phyloP scores from a whole-genome alignment of 75 land plant species.

The Cryptomeria japonica region DNA sequence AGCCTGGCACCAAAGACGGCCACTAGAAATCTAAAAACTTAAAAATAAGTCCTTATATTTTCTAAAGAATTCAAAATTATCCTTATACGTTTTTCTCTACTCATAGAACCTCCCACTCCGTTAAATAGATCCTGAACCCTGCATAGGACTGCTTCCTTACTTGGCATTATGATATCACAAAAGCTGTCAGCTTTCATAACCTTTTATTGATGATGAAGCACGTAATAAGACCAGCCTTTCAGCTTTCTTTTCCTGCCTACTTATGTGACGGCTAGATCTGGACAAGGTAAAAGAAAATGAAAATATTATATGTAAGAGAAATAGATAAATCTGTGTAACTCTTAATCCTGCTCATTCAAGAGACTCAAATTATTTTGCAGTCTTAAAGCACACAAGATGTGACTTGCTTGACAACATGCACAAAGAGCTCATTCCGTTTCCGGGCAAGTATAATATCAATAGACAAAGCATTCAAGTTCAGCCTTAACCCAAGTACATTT shows the following conservation, averaged over 20 bases:
- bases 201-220: not conserved
- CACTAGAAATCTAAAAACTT: too few species aligned
- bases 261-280: not conserved
- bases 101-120: not conserved
- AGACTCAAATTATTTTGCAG: not conserved
- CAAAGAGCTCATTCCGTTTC: not conserved
- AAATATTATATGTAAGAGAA: not conserved
- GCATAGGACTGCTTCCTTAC: not conserved
- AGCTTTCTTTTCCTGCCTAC: not conserved
- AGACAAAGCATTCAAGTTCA: not conserved
- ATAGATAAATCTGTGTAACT: not conserved
- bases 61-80: too few species aligned
- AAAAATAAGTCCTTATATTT: too few species aligned
- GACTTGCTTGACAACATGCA: not conserved
- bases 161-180: not conserved
- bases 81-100: not conserved
- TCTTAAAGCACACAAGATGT: not conserved
- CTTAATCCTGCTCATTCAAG: not conserved
- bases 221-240: not conserved
- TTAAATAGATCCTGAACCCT: not conserved
- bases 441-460: not conserved
- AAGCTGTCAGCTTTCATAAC: not conserved
- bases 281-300: not conserved
- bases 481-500: not conserved
- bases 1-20: too few species aligned